Evolutionary conservation across 192 early-diverging fungal species (phyloP).

Genomic region (Podila minutissima): DNA sequence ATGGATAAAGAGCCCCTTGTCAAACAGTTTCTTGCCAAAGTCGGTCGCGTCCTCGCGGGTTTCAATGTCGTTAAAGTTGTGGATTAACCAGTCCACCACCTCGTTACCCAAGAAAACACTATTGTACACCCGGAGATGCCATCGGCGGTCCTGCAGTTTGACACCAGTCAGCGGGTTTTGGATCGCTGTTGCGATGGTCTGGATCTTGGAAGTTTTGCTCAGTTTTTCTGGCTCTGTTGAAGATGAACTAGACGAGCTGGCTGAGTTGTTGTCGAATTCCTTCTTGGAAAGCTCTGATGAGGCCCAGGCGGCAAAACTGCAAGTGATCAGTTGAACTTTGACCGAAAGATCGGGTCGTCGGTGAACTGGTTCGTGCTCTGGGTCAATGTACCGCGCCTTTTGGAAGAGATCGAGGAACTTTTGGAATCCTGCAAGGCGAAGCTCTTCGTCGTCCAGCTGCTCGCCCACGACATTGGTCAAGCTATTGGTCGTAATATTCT

Average conservation of each 20-base stretch:
- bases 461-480: conserved; percentile 64
- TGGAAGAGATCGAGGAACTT: conserved; percentile 87
- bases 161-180: conserved; percentile 75
- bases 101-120: conserved; percentile 84
- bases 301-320: conserved; percentile 45
- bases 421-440: conserved; percentile 86
- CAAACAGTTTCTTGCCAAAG: conserved; percentile 81
- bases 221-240: conserved; percentile 19
- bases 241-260: background rate
- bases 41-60: conserved; percentile 79
- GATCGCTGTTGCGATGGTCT: conserved; percentile 73
- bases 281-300: conserved; percentile 31
- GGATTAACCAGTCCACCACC: conserved; percentile 88
- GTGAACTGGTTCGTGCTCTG: conserved; percentile 42
- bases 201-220: conserved; percentile 51
- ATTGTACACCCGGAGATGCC: conserved; percentile 84
- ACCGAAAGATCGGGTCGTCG: conserved; percentile 46
- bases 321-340: conserved; percentile 44
- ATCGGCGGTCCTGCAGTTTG: conserved; percentile 77
- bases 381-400: conserved; percentile 63
- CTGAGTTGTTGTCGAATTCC: conserved; percentile 12
- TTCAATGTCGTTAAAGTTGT: conserved; percentile 77
- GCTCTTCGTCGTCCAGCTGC: conserved; percentile 87
- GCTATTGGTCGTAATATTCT: conserved; percentile 63
- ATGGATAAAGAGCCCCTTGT: conserved; percentile 77